Base-by-base conservation (phyloP, 225 moss, liverwort and hornwort species). In the Bryoerythrophyllum caledonicum region DNA sequence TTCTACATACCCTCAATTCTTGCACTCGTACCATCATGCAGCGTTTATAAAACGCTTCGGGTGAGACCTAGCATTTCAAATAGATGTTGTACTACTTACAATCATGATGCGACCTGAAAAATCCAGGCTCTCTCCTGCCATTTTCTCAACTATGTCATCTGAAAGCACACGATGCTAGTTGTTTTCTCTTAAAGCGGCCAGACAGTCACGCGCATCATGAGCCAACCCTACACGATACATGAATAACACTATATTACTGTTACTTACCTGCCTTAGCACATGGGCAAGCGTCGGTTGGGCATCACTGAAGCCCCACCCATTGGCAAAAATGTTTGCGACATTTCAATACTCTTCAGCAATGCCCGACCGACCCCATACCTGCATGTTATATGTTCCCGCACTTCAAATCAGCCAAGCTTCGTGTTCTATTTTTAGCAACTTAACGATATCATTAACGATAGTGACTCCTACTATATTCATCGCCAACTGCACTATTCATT, bases 301-400 rank as follows among this genome's bases (percentile, higher is more conserved):
- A 88, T 85, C 88, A 85, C 88, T 88, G 81, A 85, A 84, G 77
- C 79, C 77, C 84, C 79, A 84, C 77, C 76, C 79, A 74, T 68
- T 30, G 40, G 27, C 16, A 51, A 62, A 46, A n/a, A n/a, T n/a
- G n/a, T n/a, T n/a, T n/a, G n/a, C n/a, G n/a, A n/a, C n/a, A n/a
- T n/a, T n/a, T n/a, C n/a, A n/a, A n/a, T n/a, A 76, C 75, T 82
- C 82, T 80, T 85, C 88, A 88, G 85, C 82, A 88, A 88, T 88
- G 85, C 88, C 88, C 85, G 78, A 85, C 82, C 82, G 80, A 85
- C 87, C 84, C 84, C 84, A 84, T 71, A 85, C 82, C 82, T 84
- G 82, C 87, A 87, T 82, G 82, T 78, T 74, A 24, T 78, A 55
- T 68, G 68, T 73, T 77, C 82, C 82, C 84, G 80, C 80, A 87